Evolutionary conservation across 176 grass and related monocot genomes (phyloP).

Genomic region (Neostapfia colusana): DNA sequence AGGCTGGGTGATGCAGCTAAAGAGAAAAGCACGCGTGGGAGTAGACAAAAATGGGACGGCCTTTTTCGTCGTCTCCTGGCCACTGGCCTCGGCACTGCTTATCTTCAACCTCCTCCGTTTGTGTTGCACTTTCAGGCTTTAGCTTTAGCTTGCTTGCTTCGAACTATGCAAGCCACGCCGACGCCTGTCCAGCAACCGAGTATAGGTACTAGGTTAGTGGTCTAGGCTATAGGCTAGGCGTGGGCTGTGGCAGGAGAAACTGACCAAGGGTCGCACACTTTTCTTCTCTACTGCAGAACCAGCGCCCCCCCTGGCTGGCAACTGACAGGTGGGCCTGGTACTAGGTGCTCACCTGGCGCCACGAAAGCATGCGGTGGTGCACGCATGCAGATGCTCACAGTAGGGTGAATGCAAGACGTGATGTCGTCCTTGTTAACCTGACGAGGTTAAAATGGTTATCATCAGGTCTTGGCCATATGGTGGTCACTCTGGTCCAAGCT

Average conservation of each 20-base stretch:
- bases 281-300: constrained; percentile 15
- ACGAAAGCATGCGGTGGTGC: constrained; percentile 6
- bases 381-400: background rate
- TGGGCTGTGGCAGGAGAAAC: constrained; percentile 31
- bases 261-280: constrained; percentile 11
- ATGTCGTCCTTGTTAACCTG: background rate
- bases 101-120: background rate
- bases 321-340: background rate
- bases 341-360: constrained; percentile 1
- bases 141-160: background rate
- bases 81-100: background rate
- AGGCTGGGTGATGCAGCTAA: background rate
- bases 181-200: background rate
- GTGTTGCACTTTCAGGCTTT: background rate
- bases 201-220: background rate
- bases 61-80: background rate
- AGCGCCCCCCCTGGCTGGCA: background rate
- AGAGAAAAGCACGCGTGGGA: background rate
- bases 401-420: constrained; percentile 17
- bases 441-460: background rate
- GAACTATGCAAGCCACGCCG: background rate
- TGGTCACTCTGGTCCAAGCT: constrained; percentile 15
- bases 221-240: constrained; percentile 29
- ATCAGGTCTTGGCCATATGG: background rate
- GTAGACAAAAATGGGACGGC: constrained; percentile 22